Percentiles rank a stretch among this genome's conserved stretches.
phyloP scores from a whole-genome alignment of 1,284 basidiomycete genomes.

The Thelephora terrestris region DNA sequence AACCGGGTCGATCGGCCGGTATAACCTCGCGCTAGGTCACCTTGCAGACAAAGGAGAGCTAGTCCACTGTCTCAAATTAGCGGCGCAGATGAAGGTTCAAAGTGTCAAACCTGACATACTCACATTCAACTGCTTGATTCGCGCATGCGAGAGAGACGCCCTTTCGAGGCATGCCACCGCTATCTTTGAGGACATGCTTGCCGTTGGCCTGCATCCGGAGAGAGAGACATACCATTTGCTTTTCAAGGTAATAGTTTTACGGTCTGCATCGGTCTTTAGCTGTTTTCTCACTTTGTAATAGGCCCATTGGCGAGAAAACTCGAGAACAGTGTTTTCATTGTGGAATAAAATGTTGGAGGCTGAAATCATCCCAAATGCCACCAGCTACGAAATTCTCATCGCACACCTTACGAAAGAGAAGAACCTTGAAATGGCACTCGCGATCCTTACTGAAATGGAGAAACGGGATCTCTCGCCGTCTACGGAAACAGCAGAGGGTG shows the following conservation, averaged over 20 bases:
- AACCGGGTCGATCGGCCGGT: conserved; percentile 8
- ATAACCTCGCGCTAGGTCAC: conserved; percentile 12
- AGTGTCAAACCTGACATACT: conserved; percentile 37
- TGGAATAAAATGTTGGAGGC: conserved; percentile 38
- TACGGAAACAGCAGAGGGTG: conserved; percentile 33
- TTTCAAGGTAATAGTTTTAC: conserved; percentile 39
- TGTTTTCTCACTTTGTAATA: conserved; percentile 7
- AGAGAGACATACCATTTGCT: conserved; percentile 53
- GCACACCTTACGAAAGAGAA: conserved; percentile 31
- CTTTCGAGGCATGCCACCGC: conserved; percentile 50
- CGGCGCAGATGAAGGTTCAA: conserved; percentile 44
- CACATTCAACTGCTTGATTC: conserved; percentile 48
- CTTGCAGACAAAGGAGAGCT: conserved; percentile 8
- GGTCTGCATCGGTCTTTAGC: not conserved
- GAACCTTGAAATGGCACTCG: conserved; percentile 57
- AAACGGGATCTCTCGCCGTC: conserved; percentile 35
- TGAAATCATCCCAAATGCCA: conserved; percentile 36
- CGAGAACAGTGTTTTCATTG: conserved; percentile 20
- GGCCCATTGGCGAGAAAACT: conserved; percentile 15
- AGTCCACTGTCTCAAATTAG: conserved; percentile 12
- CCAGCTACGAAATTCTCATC: conserved; percentile 47
- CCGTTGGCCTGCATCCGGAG: conserved; percentile 46
- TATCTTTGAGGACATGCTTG: conserved; percentile 62
- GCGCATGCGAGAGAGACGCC: conserved; percentile 31
- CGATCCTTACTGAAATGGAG: conserved; percentile 43